Evolutionary conservation across 1,284 basidiomycete genomes (phyloP).

Genomic region (Mycosarcoma maydis): DNA sequence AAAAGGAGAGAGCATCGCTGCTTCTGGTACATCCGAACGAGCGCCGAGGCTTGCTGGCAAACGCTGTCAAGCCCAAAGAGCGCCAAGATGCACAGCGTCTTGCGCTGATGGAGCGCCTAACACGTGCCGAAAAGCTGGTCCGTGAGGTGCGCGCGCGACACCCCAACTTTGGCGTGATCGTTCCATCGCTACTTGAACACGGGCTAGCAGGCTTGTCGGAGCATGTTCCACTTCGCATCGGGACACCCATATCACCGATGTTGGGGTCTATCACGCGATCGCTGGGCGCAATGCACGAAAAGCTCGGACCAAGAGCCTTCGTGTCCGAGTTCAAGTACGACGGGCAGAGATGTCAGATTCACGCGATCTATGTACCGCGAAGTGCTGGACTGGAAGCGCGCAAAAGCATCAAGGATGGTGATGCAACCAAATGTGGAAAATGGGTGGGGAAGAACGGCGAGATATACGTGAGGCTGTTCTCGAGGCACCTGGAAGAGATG

Average conservation of each 20-base stretch:
- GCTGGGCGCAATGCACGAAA: slow-evolving; percentile 81
- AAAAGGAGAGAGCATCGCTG: slow-evolving; percentile 25
- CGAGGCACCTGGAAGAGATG: slow-evolving; percentile 90
- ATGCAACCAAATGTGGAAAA: slow-evolving; percentile 39
- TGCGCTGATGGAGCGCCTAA: slow-evolving; percentile 55
- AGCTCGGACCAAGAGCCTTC: slow-evolving; percentile 69
- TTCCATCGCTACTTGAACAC: slow-evolving; percentile 71
- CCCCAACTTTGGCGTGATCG: slow-evolving; percentile 85
- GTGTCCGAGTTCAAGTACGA: slow-evolving; percentile 80
- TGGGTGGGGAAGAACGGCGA: slow-evolving; percentile 55
- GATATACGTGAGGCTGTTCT: slow-evolving; percentile 78
- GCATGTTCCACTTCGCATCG: slow-evolving; percentile 78
- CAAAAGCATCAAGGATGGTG: slow-evolving; percentile 25
- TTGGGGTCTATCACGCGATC: slow-evolving; percentile 76
- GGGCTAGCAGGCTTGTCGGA: slow-evolving; percentile 59
- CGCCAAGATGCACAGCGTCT: slow-evolving; percentile 58
- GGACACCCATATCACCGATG: slow-evolving; percentile 71
- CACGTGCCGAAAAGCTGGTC: slow-evolving; percentile 70
- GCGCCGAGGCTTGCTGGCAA: slow-evolving; percentile 55
- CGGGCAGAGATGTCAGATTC: slow-evolving; percentile 86
- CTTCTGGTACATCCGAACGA: slow-evolving; percentile 38
- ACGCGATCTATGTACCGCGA: slow-evolving; percentile 69
- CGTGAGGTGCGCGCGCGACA: slow-evolving; percentile 81
- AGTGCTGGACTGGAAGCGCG: slow-evolving; percentile 37
- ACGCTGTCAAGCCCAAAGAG: slow-evolving; percentile 64